Conservation (phyloP, 352 stramenopile genomes). For the Globisporangium acanthophoron region DNA sequence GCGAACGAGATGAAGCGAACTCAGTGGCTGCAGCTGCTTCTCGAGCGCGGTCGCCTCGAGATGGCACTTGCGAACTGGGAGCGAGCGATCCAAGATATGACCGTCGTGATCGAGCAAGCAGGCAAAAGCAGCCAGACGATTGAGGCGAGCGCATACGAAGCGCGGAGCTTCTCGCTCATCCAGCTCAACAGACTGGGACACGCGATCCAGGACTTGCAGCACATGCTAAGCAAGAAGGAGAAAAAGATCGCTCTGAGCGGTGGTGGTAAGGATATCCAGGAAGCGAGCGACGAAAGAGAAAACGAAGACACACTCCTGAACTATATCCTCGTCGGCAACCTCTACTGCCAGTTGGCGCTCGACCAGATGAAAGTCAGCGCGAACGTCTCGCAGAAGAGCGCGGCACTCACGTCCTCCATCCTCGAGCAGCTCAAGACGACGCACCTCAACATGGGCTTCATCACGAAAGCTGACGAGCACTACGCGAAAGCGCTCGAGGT, state of each 20-base stretch:
- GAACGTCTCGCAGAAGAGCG: slow-evolving; percentile 17
- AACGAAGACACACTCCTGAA: slow-evolving; percentile 29
- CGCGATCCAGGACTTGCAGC: slow-evolving; percentile 47
- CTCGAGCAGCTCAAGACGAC: slow-evolving; percentile 21
- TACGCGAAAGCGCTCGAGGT: slow-evolving; percentile 30
- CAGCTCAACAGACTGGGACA: slow-evolving; percentile 28
- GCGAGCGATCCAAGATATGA: slow-evolving; percentile 34
- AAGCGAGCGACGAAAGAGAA: slow-evolving; percentile 1
- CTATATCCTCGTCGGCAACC: slow-evolving; percentile 40
- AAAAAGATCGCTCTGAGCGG: background rate
- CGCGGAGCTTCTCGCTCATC: slow-evolving; percentile 29
- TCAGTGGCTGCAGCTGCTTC: slow-evolving; percentile 43
- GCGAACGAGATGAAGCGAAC: slow-evolving; percentile 27
- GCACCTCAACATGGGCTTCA: slow-evolving; percentile 25
- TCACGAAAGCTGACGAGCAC: slow-evolving; percentile 22
- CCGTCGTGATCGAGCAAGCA: slow-evolving; percentile 30
- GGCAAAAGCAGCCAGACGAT: slow-evolving; percentile 25
- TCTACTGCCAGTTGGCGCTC: slow-evolving; percentile 51
- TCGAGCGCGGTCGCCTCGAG: slow-evolving; percentile 30
- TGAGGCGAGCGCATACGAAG: slow-evolving; percentile 23
- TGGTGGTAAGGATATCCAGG: background rate
- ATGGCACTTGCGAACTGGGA: slow-evolving; percentile 39
- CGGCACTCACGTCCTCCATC: slow-evolving; percentile 15
- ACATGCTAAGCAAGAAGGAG: slow-evolving; percentile 17
- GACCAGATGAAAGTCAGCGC: slow-evolving; percentile 35